Base-by-base conservation (phyloP, 2,329 filamentous ascomycete species). In the Epichloe sp. region DNA sequence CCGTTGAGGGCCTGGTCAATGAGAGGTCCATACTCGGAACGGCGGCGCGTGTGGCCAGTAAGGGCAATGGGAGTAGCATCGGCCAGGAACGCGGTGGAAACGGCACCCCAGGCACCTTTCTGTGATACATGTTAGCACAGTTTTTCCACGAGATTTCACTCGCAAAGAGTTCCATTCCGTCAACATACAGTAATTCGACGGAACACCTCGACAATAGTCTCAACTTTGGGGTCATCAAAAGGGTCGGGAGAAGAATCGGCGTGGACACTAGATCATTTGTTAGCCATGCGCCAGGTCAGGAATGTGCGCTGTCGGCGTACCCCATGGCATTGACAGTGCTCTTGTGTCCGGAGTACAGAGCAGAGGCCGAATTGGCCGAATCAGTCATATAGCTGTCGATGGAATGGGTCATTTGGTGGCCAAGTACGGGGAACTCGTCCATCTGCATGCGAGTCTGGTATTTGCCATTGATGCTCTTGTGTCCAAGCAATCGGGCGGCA, bases 341-440 rank as follows among this genome's bases (percentile, higher is more conserved):
- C 75, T 93, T 93, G 72, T 93, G 87, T 36, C 88, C 88, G 23
- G 79, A 82, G 71, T 91, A 93, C 17, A 93, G 73, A 15, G 87
- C 85, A 43, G 84, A 87, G 4, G 87, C 87, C 5, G 84, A 88
- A 70, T 93, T 93, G 68, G 88, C 88, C 54, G 83, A 88, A 66
- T 93, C 87, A 38, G 87, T 93, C 63, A 93, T 91, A 74, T 86
- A 91, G 47, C 75, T 82, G 69, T 91, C 86, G 62, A 93, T 80
- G 1, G 86, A 90, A 68, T 91, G 86, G 11, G 87, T 90, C 83
- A 93, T 91, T 69, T 91, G 87, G 65, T 94, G 88, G 19, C 88
- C 88, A 11, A 91, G 64, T n/a, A 90, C 78, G 3, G 88, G 68
- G 68, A 93, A 93, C 62, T 88, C 77, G 70, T 94, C 88, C 72